Evolutionary conservation across 495 filamentous ascomycete species (phyloP).

Genomic region (Podospora fimiseda): DNA sequence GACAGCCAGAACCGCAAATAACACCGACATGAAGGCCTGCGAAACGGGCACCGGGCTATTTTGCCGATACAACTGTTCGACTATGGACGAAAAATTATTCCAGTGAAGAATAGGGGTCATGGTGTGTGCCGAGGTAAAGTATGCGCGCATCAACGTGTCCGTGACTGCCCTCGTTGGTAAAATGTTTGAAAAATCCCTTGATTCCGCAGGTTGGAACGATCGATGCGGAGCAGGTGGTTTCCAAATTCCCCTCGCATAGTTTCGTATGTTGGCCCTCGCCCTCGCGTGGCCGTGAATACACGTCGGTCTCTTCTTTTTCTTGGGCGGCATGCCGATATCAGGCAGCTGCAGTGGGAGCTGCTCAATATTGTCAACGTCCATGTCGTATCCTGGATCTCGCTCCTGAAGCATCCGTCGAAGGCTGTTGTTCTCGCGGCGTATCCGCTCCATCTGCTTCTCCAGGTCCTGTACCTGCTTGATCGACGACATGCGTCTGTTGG

Average conservation of each 20-base stretch:
- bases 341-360: constrained; percentile 61
- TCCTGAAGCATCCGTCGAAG: constrained; percentile 55
- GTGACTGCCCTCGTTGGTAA: constrained; percentile 65
- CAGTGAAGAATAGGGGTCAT: constrained; percentile 84
- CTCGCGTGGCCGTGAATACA: constrained; percentile 61
- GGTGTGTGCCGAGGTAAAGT: constrained; percentile 68
- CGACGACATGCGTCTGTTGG: constrained; percentile 96
- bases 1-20: constrained; percentile 80
- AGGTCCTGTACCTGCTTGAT: constrained; percentile 99
- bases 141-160: constrained; percentile 71
- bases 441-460: constrained; percentile 76
- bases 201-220: constrained; percentile 42
- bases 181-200: constrained; percentile 44
- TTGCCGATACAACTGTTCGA: constrained; percentile 68
- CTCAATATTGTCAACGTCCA: constrained; percentile 57
- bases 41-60: constrained; percentile 58
- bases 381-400: constrained; percentile 39
- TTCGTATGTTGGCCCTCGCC: constrained; percentile 66
- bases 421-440: constrained; percentile 66
- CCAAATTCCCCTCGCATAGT: constrained; percentile 69
- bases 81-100: constrained; percentile 71
- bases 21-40: constrained; percentile 69
- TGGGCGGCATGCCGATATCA: constrained; percentile 58
- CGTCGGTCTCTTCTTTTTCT: constrained; percentile 52
- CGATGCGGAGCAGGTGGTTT: constrained; percentile 73